Percentiles rank a stretch among this genome's conserved stretches.
Conservation (phyloP, 2,329 filamentous ascomycete species). For the Lojkania enalia region DNA sequence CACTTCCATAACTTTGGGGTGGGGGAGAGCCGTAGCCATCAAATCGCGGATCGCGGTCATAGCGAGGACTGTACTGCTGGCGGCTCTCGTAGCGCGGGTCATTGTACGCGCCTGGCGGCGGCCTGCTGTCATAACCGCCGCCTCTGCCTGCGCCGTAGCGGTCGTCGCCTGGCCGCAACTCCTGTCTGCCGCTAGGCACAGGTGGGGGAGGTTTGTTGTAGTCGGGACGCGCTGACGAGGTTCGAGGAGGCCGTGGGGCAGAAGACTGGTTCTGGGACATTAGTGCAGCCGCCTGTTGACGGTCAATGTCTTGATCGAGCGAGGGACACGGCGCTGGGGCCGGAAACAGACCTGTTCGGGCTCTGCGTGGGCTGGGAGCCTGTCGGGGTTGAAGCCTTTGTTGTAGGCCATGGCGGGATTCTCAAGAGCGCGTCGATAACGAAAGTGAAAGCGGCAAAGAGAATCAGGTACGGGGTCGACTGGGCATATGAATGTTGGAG, state of each 20-base stretch:
- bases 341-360: conserved; percentile 65
- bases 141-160: conserved; percentile 33
- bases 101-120: conserved; percentile 46
- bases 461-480: neutral
- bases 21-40: conserved; percentile 52
- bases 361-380: conserved; percentile 86
- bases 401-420: conserved; percentile 83
- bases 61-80: conserved; percentile 17
- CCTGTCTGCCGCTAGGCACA: conserved; percentile 32
- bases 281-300: conserved; percentile 49
- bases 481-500: neutral
- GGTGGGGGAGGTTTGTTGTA: conserved; percentile 50
- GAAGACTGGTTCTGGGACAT: conserved; percentile 26
- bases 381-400: conserved; percentile 88
- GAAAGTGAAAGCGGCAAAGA: conserved; percentile 7
- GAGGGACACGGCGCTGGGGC: conserved; percentile 36
- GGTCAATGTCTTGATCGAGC: conserved; percentile 9
- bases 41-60: conserved; percentile 26
- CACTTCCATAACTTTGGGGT: conserved; percentile 56
- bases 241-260: conserved; percentile 37
- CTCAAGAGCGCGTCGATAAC: neutral
- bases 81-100: conserved; percentile 33
- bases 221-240: conserved; percentile 42
- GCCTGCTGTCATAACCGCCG: conserved; percentile 33
- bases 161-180: conserved; percentile 44